Conservation (phyloP, 148 eudicot genomes). For the Mesembryanthemum crystallinum region DNA sequence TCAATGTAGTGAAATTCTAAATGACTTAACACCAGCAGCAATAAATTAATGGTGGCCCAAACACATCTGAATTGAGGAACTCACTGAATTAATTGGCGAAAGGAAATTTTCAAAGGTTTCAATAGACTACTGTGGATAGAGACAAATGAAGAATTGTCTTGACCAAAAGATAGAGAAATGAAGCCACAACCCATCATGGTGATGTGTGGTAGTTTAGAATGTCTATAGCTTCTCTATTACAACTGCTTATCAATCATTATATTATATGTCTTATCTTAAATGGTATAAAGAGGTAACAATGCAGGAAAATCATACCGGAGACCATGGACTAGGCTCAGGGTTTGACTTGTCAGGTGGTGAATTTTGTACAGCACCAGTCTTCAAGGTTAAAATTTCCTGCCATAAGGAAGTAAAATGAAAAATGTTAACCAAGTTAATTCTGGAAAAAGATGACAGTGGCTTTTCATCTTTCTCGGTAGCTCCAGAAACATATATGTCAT, state of each 20-base stretch:
- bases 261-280: not conserved
- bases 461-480: not conserved
- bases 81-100: too few relatives aligned
- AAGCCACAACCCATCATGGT: not conserved
- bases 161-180: not conserved
- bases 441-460: not conserved
- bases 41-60: too few relatives aligned
- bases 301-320: conserved; percentile 70
- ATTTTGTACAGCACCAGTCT: conserved; percentile 88
- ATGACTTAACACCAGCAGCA: too few relatives aligned
- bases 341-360: conserved; percentile 75
- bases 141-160: too few relatives aligned
- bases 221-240: not conserved
- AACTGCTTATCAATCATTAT: not conserved
- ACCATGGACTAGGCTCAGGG: conserved; percentile 95
- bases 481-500: not conserved
- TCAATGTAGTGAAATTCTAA: too few relatives aligned
- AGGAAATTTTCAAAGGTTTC: too few relatives aligned
- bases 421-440: not conserved
- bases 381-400: conserved; percentile 82
- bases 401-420: conserved; percentile 14
- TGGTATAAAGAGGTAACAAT: not conserved
- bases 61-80: too few relatives aligned
- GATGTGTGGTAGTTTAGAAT: not conserved
- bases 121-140: too few relatives aligned